phyloP scores from a whole-genome alignment of 2,329 filamentous ascomycete genomes.

The Trichoderma polysporum region DNA sequence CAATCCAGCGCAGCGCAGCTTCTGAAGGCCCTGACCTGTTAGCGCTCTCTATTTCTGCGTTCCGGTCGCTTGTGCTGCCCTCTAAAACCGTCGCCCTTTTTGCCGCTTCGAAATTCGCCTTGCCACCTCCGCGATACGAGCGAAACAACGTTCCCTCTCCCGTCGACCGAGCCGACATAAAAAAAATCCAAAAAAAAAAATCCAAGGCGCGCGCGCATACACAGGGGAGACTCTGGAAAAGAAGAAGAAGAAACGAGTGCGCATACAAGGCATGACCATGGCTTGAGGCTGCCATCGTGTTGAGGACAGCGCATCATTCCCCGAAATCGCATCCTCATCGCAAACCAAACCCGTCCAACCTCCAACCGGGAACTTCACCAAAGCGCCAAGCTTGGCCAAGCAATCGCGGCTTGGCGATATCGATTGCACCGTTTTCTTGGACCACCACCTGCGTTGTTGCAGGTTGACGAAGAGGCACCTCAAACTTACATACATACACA shows the following conservation, averaged over 20 bases:
- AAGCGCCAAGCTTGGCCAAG: neutral
- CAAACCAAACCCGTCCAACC: neutral
- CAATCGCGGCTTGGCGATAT: conserved; percentile 13
- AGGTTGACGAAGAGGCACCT: neutral
- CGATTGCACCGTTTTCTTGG: conserved; percentile 5
- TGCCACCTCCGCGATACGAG: neutral
- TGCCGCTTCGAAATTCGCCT: neutral
- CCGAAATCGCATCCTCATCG: neutral
- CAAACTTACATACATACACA: neutral
- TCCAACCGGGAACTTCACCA: neutral
- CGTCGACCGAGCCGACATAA: neutral
- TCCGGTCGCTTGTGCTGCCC: neutral
- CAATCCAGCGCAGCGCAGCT: neutral
- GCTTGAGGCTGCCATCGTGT: conserved; percentile 3
- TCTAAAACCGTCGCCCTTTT: neutral
- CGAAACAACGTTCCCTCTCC: neutral
- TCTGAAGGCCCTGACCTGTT: neutral
- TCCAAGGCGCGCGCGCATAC: neutral
- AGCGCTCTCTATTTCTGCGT: conserved; percentile 8
- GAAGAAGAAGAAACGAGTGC: neutral
- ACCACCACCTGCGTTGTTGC: neutral
- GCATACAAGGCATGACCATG: neutral
- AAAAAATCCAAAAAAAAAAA: neutral
- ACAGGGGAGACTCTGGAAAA: neutral
- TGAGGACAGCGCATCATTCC: neutral